Conservation (phyloP, 2,329 filamentous ascomycete species). For the Davidsoniella australis region DNA sequence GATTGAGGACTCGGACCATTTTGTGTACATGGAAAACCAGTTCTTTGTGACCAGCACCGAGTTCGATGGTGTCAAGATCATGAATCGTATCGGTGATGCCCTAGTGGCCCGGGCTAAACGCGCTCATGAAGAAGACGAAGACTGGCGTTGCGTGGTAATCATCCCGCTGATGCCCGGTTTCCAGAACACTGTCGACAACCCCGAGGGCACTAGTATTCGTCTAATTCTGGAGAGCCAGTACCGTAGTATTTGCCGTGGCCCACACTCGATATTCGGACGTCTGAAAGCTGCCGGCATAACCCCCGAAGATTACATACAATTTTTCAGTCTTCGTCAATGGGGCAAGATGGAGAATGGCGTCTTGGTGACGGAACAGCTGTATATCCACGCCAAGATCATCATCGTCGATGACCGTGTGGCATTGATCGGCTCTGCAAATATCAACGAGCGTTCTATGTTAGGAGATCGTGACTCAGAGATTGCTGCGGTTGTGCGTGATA, state of each 20-base stretch:
- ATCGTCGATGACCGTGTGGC: constrained; percentile 85
- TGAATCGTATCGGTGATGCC: constrained; percentile 88
- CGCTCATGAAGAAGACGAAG: constrained; percentile 66
- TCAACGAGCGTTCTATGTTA: constrained; percentile 93
- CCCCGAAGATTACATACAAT: constrained; percentile 87
- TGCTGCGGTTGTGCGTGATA: constrained; percentile 78
- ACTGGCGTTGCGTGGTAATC: constrained; percentile 78
- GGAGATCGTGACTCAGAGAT: constrained; percentile 84
- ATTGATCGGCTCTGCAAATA: constrained; percentile 93
- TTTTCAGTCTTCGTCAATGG: constrained; percentile 86
- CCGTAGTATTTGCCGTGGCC: constrained; percentile 84
- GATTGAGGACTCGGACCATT: constrained; percentile 90
- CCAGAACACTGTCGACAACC: constrained; percentile 86
- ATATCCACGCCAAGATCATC: constrained; percentile 96
- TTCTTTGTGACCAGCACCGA: constrained; percentile 93
- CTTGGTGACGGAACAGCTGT: constrained; percentile 86
- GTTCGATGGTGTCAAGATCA: constrained; percentile 70
- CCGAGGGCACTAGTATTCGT: constrained; percentile 85
- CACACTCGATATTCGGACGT: constrained; percentile 79
- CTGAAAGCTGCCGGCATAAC: constrained; percentile 67
- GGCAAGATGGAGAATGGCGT: constrained; percentile 73
- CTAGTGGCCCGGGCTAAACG: constrained; percentile 80
- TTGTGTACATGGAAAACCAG: constrained; percentile 97
- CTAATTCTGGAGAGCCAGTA: constrained; percentile 96
- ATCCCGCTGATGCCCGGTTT: constrained; percentile 98